Percentiles rank a stretch among this genome's conserved stretches.
These are phyloP conservation scores for Phytophthora constricta DNA, from an alignment of 352 stramenopile genomes.

Conservation along the genomic window DNA sequence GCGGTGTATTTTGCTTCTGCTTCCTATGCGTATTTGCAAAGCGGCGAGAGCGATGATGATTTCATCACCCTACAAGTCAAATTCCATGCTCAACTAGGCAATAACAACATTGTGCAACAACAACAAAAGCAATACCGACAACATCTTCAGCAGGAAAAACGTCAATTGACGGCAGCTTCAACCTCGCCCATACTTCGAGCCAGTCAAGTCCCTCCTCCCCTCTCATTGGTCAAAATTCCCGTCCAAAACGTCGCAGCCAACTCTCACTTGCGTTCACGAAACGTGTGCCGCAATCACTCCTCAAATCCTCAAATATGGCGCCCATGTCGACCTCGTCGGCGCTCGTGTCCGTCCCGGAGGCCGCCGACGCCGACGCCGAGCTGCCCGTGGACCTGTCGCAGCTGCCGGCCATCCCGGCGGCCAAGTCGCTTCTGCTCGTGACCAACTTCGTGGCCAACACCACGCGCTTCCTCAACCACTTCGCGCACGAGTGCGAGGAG, in stretches of 20 bases:
- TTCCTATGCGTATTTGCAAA: too few species aligned
- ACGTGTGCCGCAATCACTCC: neutral
- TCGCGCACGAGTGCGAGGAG: conserved; percentile 85
- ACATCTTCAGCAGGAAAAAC: too few species aligned
- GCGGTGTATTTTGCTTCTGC: too few species aligned
- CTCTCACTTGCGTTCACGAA: too few species aligned
- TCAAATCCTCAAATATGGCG: conserved; percentile 20
- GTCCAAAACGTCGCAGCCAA: too few species aligned
- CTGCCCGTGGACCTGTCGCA: conserved; percentile 82
- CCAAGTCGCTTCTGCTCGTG: conserved; percentile 83
- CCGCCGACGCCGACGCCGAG: conserved; percentile 66
- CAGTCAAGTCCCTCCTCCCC: neutral
- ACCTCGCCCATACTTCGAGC: neutral
- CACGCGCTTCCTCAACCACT: conserved; percentile 88
- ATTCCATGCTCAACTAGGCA: too few species aligned
- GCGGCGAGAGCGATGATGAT: too few species aligned
- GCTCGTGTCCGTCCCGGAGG: conserved; percentile 47
- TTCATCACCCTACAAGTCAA: too few species aligned
- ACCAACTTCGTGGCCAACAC: conserved; percentile 91
- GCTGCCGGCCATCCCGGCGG: conserved; percentile 70
- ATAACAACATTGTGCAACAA: too few species aligned
- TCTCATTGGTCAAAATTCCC: neutral
- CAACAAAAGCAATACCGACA: neutral
- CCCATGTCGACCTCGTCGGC: conserved; percentile 63
- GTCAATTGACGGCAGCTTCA: too few species aligned